A percentile compares a stretch with the other conserved stretches of the same genome.
Conservation (phyloP, 805 yeast genomes). For the Candida tammaniensis region DNA sequence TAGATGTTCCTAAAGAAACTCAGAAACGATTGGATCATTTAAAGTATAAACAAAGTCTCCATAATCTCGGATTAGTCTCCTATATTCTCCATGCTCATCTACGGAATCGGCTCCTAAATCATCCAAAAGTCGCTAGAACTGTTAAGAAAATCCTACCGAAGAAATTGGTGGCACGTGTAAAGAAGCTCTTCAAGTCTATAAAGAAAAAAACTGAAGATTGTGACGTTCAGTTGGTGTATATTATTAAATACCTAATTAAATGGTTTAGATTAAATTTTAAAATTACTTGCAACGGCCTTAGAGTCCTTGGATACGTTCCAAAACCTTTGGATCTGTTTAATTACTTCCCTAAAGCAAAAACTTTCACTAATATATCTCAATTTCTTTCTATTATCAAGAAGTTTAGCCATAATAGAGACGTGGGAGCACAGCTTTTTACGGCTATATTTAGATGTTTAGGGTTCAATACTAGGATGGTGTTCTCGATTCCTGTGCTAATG, state of each 20-base stretch:
- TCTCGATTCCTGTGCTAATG: conserved; percentile 27
- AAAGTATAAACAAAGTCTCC: too few species aligned
- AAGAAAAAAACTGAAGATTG: conserved; percentile 4
- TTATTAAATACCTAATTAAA: conserved; percentile 29
- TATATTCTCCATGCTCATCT: conserved; percentile 20
- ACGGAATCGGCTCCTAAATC: conserved; percentile 21
- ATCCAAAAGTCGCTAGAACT: conserved; percentile 16
- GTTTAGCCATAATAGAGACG: conserved; percentile 30
- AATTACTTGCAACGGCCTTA: conserved; percentile 26
- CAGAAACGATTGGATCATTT: too few species aligned
- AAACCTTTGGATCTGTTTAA: conserved; percentile 6
- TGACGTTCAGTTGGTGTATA: conserved; percentile 23
- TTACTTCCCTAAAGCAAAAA: conserved; percentile 19
- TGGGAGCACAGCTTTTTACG: conserved; percentile 32
- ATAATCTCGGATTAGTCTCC: conserved; percentile 21
- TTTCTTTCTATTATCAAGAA: conserved; percentile 16
- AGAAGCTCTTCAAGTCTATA: conserved; percentile 15
- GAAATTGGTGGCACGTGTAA: conserved; percentile 14
- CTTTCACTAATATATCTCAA: conserved; percentile 9
- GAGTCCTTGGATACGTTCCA: conserved; percentile 28
- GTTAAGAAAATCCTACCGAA: conserved; percentile 26
- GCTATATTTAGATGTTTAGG: conserved; percentile 27
- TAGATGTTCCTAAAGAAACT: too few species aligned
- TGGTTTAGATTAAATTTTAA: conserved; percentile 33
- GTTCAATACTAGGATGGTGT: conserved; percentile 27